These are phyloP conservation scores for Puccinellia tenuiflora DNA, from an alignment of 176 grass and related monocot species.

Conservation along the genomic window DNA sequence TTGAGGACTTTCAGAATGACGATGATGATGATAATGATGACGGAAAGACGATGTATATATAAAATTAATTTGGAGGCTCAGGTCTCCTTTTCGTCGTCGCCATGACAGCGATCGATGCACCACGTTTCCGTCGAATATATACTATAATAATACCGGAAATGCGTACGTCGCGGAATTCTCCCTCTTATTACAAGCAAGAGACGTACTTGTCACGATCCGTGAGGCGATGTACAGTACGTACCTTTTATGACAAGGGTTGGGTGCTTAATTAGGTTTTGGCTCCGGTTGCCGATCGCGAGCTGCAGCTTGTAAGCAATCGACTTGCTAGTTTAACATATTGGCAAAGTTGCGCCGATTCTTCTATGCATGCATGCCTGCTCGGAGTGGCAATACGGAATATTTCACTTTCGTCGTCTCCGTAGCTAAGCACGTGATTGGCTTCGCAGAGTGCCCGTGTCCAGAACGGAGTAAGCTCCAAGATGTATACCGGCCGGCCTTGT, in stretches of 20 bases:
- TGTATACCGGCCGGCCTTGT: no score
- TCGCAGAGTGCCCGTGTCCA: no score
- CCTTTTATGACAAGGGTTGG: no score
- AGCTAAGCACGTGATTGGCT: no score
- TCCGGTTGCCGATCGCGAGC: not conserved
- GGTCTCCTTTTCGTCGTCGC: not conserved
- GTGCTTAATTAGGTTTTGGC: no score
- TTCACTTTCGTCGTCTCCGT: no score
- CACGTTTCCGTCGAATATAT: no score
- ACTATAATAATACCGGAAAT: not conserved
- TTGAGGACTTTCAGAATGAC: not conserved
- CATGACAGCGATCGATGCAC: not conserved
- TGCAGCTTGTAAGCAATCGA: not conserved
- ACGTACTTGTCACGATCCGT: not conserved
- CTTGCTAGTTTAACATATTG: no score
- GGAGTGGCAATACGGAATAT: no score
- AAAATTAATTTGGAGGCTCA: not conserved
- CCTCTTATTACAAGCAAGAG: not conserved
- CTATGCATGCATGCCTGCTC: no score
- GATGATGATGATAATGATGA: not conserved
- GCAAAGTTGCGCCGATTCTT: no score
- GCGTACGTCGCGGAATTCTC: not conserved
- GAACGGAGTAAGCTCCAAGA: no score
- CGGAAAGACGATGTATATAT: not conserved
- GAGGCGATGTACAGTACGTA: not conserved